Conservation (phyloP, 192 early-diverging fungal species). For the Linnemannia schmuckeri region DNA sequence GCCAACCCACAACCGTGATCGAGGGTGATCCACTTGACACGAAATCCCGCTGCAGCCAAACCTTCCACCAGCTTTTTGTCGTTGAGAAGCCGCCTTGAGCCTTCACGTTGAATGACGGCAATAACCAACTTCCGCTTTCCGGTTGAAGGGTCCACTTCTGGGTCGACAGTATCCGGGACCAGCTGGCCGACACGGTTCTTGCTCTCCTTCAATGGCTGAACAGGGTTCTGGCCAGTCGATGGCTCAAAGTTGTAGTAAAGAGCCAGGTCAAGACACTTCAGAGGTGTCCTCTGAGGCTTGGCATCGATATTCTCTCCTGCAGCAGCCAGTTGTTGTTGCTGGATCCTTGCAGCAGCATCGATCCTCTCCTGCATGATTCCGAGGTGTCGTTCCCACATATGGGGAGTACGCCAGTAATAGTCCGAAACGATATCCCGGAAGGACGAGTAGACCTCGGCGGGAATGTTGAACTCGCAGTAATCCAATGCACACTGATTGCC, state of each 20-base stretch:
- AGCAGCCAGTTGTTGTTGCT: background rate
- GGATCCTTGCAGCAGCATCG: too few species aligned
- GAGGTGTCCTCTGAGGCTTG: background rate
- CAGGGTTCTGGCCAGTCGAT: background rate
- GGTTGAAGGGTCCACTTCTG: background rate
- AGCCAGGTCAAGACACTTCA: slow-evolving; percentile 24
- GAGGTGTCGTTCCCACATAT: slow-evolving; percentile 18
- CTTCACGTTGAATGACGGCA: slow-evolving; percentile 13
- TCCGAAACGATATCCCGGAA: slow-evolving; percentile 15
- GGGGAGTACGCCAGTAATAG: slow-evolving; percentile 18
- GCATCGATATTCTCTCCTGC: background rate
- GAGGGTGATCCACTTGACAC: slow-evolving; percentile 18
- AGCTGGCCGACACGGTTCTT: slow-evolving; percentile 6
- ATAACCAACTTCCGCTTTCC: background rate
- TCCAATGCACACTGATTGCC: slow-evolving; percentile 41
- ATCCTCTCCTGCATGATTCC: background rate
- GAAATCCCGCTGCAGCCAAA: background rate
- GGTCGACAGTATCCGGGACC: background rate
- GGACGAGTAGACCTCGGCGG: slow-evolving; percentile 24
- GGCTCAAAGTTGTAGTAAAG: slow-evolving; percentile 39
- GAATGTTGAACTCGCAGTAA: slow-evolving; percentile 47
- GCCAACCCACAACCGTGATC: slow-evolving; percentile 35
- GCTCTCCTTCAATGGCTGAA: background rate
- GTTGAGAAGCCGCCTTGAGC: slow-evolving; percentile 9
- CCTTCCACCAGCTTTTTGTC: background rate